Base-by-base conservation (phyloP, 2,329 filamentous ascomycete genomes). In the Cercospora canescens region DNA sequence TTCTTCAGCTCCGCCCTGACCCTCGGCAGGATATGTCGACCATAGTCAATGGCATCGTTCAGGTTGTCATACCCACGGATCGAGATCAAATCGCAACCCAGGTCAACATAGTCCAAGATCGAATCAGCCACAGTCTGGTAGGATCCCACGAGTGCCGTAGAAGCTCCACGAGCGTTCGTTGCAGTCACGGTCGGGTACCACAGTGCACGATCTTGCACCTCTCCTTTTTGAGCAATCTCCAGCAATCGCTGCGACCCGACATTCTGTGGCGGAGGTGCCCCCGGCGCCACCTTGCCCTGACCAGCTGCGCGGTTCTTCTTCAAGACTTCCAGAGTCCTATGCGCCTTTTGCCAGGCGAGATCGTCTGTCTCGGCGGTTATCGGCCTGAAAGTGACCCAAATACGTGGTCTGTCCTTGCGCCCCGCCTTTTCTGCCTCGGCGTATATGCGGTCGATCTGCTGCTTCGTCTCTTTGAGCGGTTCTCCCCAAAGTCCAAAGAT, bases 401-500 rank as follows among this genome's bases (percentile, higher is more conserved):
- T 88, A 4, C 85, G 78, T 6, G 87, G 87, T 0, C 82, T 77
- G 68, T 88, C 86, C 0, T 67, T 73, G 1, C 87, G 82, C 0
- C 86, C 86, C 1, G 86, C 86, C 68, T 84, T 84, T n/a, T 80
- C 84, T 0, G 87, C 84, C 70, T 85, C 86, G 3, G 82, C 84
- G 68, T 87, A 87, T 72, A 89, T 85, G 21, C 82, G 81, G 68
- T 87, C 85, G 69, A 89, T 87, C 74, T 89, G 87, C 71, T 88
- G 80, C 76, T 86, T 86, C 0, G 87, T 88, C 73, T 89, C 87
- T 76, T 88, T 87, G 1, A 88, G 78, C 1, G 87, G 87, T 71
- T 89, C 87, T 11, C 87, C 87, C 87, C 87, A 89, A 4, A 89
- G 82, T 0, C 87, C 87, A 67, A 88, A 88, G 70, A 89, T 89